Evolutionary conservation across 2,329 filamentous ascomycete genomes (phyloP).

Genomic region (Acrocalymma vagum): DNA sequence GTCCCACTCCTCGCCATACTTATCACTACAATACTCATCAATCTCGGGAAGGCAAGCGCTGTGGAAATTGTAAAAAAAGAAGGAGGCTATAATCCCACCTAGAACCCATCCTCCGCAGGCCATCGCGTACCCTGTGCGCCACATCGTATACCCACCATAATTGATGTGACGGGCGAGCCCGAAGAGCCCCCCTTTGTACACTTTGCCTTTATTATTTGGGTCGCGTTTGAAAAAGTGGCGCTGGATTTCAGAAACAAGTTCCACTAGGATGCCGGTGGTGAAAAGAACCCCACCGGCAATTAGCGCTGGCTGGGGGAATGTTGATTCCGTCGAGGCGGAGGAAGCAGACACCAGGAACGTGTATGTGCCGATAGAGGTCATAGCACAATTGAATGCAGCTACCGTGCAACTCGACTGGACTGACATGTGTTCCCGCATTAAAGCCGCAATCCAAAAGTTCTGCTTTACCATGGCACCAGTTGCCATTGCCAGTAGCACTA

Average conservation of each 20-base stretch:
- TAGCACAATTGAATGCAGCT: slow-evolving; percentile 60
- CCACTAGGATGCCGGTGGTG: slow-evolving; percentile 60
- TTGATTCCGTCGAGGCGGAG: slow-evolving; percentile 52
- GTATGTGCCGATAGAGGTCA: slow-evolving; percentile 65
- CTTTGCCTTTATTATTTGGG: slow-evolving; percentile 61
- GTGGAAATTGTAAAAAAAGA: slow-evolving; percentile 58
- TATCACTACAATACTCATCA: slow-evolving; percentile 57
- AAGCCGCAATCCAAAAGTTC: slow-evolving; percentile 59
- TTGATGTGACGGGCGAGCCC: slow-evolving; percentile 62
- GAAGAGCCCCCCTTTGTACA: slow-evolving; percentile 60
- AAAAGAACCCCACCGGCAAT: slow-evolving; percentile 62
- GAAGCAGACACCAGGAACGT: slow-evolving; percentile 61
- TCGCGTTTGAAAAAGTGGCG: slow-evolving; percentile 62
- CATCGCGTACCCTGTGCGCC: slow-evolving; percentile 60
- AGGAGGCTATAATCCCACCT: slow-evolving; percentile 50
- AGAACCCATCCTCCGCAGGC: slow-evolving; percentile 57
- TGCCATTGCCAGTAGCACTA: slow-evolving; percentile 63
- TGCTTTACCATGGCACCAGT: slow-evolving; percentile 64
- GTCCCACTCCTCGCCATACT: slow-evolving; percentile 52
- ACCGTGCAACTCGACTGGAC: slow-evolving; percentile 54
- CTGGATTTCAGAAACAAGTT: slow-evolving; percentile 66
- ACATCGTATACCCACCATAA: slow-evolving; percentile 62
- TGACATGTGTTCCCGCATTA: slow-evolving; percentile 62
- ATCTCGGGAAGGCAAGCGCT: slow-evolving; percentile 56
- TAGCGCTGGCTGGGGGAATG: slow-evolving; percentile 52